Base-by-base conservation (phyloP, 768 basidiomycete genomes). In the Russula ochroleuca region DNA sequence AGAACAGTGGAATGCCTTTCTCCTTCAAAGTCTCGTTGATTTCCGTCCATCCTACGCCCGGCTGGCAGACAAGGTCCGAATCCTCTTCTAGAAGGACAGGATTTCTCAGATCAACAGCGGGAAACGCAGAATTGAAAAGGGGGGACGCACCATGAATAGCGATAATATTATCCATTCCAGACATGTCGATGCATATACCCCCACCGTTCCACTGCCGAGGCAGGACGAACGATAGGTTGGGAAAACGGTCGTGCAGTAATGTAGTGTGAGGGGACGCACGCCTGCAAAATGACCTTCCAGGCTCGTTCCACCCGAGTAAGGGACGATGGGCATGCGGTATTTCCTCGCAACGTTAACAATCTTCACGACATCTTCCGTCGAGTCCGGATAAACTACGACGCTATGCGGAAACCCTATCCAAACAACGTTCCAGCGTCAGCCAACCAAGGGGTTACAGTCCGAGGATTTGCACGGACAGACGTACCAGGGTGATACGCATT, bases 271-370 rank as follows among this genome's bases (percentile, higher is more conserved):
- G 21, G 19, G 50, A 74, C 83, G 62, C 67, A 90, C 89, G 33
- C 83, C 84, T 41, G 81, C 76, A 66, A 81, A 85, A 66, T 92
- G 87, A 0, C 92, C 92, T 71, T 94, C 93, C 25, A 95, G 73
- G 69, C 83, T 85, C 0, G 93, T 95, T 1, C 87, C 93, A 11
- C 90, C 93, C 0, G 86, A 85, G 73, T 87, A 94, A 2, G 92
- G 82, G 1, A 82, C 83, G 23, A 95, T 74, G 0, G 94, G 94
- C 76, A 94, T 87, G 31, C 78, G 78, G 74, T 86, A 87, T 72
- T 86, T 86, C 45, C 79, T 81, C 2, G 93, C 88, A 51, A 89
- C 80, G 63, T 87, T 83, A 53, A 95, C 87, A 53, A 93, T 80
- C 67, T 83, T 80, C 45, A 87, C 86, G 1, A 96, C 91, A 68